These are phyloP conservation scores for Penicillium odoratum DNA, from an alignment of 495 filamentous ascomycete species.

Conservation along the genomic window DNA sequence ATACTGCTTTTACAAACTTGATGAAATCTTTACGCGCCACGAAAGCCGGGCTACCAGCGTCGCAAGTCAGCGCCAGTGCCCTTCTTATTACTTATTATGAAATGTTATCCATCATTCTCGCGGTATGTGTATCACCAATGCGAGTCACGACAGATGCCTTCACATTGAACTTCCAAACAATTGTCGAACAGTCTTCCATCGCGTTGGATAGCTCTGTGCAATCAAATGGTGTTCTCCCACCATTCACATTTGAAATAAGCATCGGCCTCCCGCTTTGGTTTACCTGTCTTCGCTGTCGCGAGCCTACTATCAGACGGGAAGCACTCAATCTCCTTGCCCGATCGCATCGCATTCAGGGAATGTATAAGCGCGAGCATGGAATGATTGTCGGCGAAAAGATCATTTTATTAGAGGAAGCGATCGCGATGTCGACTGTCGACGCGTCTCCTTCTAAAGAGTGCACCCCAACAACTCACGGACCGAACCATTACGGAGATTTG, in stretches of 20 bases:
- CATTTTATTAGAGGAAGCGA: conserved; percentile 34
- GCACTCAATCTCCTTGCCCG: conserved; percentile 29
- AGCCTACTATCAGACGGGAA: conserved; percentile 27
- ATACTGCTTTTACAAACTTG: conserved; percentile 23
- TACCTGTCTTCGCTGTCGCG: conserved; percentile 34
- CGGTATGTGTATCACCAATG: conserved; percentile 15
- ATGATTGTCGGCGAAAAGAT: conserved; percentile 19
- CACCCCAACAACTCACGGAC: not conserved
- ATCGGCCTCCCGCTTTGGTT: conserved; percentile 38
- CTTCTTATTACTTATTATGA: conserved; percentile 31
- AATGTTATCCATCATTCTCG: conserved; percentile 22
- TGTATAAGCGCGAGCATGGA: conserved; percentile 23
- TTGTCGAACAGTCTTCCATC: conserved; percentile 30
- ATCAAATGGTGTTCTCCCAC: conserved; percentile 27
- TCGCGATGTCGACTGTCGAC: conserved; percentile 12
- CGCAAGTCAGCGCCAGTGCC: conserved; percentile 18
- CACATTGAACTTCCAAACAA: conserved; percentile 27
- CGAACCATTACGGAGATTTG: not conserved
- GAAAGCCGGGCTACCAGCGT: conserved; percentile 11
- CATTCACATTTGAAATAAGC: conserved; percentile 40
- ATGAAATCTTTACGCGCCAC: conserved; percentile 11
- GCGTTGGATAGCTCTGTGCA: conserved; percentile 16
- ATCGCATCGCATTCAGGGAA: conserved; percentile 33
- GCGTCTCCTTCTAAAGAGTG: not conserved
- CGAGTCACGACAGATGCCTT: conserved; percentile 25